phyloP scores from a whole-genome alignment of 495 filamentous ascomycete species.

The Parathielavia hyrcaniae region DNA sequence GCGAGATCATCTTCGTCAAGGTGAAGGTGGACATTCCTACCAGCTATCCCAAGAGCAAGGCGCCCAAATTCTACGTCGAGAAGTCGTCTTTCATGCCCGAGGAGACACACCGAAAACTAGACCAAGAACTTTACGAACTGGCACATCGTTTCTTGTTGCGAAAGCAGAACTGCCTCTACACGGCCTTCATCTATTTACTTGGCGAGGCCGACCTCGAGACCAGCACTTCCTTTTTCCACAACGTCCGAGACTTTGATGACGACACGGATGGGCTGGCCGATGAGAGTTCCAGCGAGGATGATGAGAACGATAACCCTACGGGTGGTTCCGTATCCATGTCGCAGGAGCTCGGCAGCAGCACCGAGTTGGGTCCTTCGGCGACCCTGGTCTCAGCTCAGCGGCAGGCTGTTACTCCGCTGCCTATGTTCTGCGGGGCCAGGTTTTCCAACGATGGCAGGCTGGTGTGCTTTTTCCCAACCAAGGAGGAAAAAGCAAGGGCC shows the following conservation, averaged over 20 bases:
- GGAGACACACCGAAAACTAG: conserved; percentile 56
- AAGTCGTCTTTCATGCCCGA: conserved; percentile 74
- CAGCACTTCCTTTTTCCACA: conserved; percentile 63
- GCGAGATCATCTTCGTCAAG: conserved; percentile 66
- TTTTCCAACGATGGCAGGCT: conserved; percentile 75
- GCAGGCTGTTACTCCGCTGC: conserved; percentile 70
- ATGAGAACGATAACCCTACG: conserved; percentile 57
- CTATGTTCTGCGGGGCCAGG: conserved; percentile 64
- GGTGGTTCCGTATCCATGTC: conserved; percentile 51
- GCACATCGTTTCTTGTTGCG: conserved; percentile 59
- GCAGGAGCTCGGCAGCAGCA: conserved; percentile 48
- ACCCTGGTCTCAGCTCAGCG: conserved; percentile 55
- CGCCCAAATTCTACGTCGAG: conserved; percentile 64
- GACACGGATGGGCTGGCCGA: conserved; percentile 51
- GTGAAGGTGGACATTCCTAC: conserved; percentile 71
- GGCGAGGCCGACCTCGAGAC: conserved; percentile 74
- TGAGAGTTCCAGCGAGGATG: conserved; percentile 80
- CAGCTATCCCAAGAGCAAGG: conserved; percentile 63
- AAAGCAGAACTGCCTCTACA: conserved; percentile 73
- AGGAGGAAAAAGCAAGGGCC: conserved; percentile 62
- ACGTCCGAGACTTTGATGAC: conserved; percentile 57
- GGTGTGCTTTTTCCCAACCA: conserved; percentile 81
- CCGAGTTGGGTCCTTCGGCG: conserved; percentile 42
- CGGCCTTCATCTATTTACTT: conserved; percentile 72
- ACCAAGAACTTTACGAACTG: conserved; percentile 63